Conservation (phyloP, 345 rosid species). For the Citrus sp. region DNA sequence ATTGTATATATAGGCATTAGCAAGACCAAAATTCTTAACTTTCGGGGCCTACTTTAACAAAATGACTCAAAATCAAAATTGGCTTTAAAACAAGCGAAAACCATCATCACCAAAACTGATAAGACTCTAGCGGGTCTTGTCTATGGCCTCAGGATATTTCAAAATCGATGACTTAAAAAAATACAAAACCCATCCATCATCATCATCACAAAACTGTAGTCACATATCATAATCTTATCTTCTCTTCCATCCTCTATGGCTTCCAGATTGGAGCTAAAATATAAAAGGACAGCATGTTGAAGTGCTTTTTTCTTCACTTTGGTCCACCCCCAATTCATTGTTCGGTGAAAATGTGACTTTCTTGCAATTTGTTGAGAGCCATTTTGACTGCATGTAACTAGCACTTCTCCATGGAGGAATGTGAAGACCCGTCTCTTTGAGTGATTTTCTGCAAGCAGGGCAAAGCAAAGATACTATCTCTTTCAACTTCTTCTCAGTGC, state of each 20-base stretch:
- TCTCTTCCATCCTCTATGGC: not conserved
- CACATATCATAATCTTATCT: not conserved
- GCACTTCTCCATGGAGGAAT: conserved; percentile 57
- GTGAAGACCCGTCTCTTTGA: conserved; percentile 38
- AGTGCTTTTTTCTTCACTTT: not conserved
- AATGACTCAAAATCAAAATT: not conserved
- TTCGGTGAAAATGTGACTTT: conserved; percentile 22
- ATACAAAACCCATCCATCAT: not conserved
- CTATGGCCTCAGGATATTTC: not conserved
- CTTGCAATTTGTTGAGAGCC: conserved; percentile 43
- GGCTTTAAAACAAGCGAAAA: not conserved
- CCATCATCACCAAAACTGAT: too few species aligned
- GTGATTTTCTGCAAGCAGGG: conserved; percentile 39
- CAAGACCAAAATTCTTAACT: not conserved
- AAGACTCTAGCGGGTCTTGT: not conserved
- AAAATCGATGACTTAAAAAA: not conserved
- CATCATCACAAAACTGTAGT: not conserved
- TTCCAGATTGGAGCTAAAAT: conserved; percentile 14
- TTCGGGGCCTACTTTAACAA: not conserved
- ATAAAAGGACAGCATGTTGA: conserved; percentile 31
- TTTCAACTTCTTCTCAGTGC: conserved; percentile 38
- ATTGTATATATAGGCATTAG: not conserved
- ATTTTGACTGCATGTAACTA: conserved; percentile 51
- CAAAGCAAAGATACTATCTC: conserved; percentile 39
- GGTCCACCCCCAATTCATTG: conserved; percentile 15